Conservation (phyloP, 148 eudicot genomes). For the Amaranthus hypochondriacus region DNA sequence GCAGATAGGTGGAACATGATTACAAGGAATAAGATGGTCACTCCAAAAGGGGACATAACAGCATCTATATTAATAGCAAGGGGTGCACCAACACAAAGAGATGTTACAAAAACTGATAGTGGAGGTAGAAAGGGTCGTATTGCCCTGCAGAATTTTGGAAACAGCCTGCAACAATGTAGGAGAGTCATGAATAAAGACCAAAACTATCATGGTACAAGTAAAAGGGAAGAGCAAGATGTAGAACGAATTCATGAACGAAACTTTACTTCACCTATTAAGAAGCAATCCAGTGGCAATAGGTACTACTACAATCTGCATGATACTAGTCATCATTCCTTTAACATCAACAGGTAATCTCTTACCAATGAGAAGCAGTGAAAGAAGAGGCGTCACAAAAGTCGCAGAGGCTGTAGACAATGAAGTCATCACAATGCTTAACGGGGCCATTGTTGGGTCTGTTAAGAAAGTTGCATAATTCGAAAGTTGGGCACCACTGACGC, state of each 20-base stretch:
- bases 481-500: slow-evolving; percentile 97
- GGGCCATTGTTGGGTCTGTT: slow-evolving; percentile 92
- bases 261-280: slow-evolving; percentile 61
- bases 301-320: slow-evolving; percentile 80
- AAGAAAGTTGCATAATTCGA: slow-evolving; percentile 94
- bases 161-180: slow-evolving; percentile 44
- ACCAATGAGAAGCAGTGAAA: slow-evolving; percentile 83
- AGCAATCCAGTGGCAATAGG: slow-evolving; percentile 82
- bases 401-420: slow-evolving; percentile 91
- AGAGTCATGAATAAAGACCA: slow-evolving; percentile 8
- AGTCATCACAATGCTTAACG: slow-evolving; percentile 90
- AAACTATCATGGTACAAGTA: background rate
- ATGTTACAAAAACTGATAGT: slow-evolving; percentile 79
- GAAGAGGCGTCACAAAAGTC: slow-evolving; percentile 76
- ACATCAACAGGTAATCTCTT: slow-evolving; percentile 91
- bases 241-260: background rate
- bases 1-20: slow-evolving; percentile 74
- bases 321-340: slow-evolving; percentile 86
- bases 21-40: slow-evolving; percentile 62
- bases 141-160: slow-evolving; percentile 57
- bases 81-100: slow-evolving; percentile 95
- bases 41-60: slow-evolving; percentile 81
- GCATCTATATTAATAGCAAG: slow-evolving; percentile 85
- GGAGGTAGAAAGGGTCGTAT: slow-evolving; percentile 87
- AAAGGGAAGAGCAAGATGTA: background rate